A percentile compares a stretch with the other conserved stretches of the same genome.
phyloP scores from a whole-genome alignment of 2,329 filamentous ascomycete genomes.

The Fusarium acutatum region DNA sequence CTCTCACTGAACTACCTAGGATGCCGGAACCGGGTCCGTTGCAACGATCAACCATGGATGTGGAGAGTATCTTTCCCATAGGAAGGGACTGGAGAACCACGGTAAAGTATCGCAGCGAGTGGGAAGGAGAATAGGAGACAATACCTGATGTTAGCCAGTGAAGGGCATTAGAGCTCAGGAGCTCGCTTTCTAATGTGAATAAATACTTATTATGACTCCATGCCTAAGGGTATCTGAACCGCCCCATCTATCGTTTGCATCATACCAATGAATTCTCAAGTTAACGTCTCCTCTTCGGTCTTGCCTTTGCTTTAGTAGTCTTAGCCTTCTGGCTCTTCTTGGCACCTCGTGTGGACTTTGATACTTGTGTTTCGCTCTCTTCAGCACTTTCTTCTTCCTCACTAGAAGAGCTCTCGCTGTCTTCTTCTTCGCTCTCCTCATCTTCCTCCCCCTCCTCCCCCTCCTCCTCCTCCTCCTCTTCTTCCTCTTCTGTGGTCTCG shows the following conservation, averaged over 20 bases:
- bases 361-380: slow-evolving; percentile 50
- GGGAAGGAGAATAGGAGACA: slow-evolving; percentile 47
- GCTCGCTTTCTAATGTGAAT: neutral
- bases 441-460: slow-evolving; percentile 43
- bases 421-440: slow-evolving; percentile 50
- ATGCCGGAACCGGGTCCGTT: slow-evolving; percentile 41
- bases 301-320: slow-evolving; percentile 41
- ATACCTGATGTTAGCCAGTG: neutral
- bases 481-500: slow-evolving; percentile 45
- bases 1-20: slow-evolving; percentile 47
- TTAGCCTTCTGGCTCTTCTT: slow-evolving; percentile 45
- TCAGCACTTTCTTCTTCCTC: slow-evolving; percentile 48
- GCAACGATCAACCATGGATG: slow-evolving; percentile 42
- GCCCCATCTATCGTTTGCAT: neutral
- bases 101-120: slow-evolving; percentile 51
- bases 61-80: slow-evolving; percentile 50
- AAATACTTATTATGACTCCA: slow-evolving; percentile 1
- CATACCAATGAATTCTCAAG: slow-evolving; percentile 5
- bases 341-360: slow-evolving; percentile 48
- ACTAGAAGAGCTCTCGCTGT: slow-evolving; percentile 46
- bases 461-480: slow-evolving; percentile 45
- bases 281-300: slow-evolving; percentile 43
- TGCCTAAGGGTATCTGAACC: slow-evolving; percentile 19
- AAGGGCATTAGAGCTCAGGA: neutral
- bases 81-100: slow-evolving; percentile 52